These are phyloP conservation scores for Suillus occidentalis DNA, from an alignment of 768 basidiomycete genomes.

Conservation along the genomic window DNA sequence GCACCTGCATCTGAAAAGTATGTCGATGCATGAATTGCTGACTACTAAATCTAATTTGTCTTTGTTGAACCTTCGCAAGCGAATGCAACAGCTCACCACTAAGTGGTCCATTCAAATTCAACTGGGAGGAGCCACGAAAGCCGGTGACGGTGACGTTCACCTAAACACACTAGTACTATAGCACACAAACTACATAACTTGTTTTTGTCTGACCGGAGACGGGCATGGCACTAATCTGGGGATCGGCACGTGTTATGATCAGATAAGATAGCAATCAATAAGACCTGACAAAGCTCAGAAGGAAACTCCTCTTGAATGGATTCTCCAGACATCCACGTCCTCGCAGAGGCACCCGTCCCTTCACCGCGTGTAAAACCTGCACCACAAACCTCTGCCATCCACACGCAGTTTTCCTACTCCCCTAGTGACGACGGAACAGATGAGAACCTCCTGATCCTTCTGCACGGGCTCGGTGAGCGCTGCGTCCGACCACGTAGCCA, in stretches of 20 bases:
- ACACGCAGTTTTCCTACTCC: conserved; percentile 62
- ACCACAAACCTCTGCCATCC: conserved; percentile 46
- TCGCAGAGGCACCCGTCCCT: conserved; percentile 12
- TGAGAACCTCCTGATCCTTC: conserved; percentile 78
- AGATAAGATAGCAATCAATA: not conserved
- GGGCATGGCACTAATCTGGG: too few relatives aligned
- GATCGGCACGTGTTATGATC: not conserved
- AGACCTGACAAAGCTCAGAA: not conserved
- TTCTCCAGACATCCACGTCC: conserved; percentile 20
- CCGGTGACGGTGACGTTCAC: not conserved
- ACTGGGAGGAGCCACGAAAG: not conserved
- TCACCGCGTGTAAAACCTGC: conserved; percentile 45
- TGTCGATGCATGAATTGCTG: not conserved
- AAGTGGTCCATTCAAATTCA: not conserved
- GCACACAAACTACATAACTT: not conserved
- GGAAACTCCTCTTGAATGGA: not conserved
- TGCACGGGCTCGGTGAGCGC: conserved; percentile 80
- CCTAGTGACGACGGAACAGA: conserved; percentile 83
- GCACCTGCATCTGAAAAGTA: not conserved
- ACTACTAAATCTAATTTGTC: not conserved
- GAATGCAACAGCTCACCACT: not conserved
- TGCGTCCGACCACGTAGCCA: not conserved
- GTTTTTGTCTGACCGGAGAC: not conserved
- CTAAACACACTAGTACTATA: not conserved
- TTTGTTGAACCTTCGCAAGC: not conserved